These are phyloP conservation scores for Clathrospora elynae DNA, from an alignment of 2,329 filamentous ascomycete species.

Conservation along the genomic window DNA sequence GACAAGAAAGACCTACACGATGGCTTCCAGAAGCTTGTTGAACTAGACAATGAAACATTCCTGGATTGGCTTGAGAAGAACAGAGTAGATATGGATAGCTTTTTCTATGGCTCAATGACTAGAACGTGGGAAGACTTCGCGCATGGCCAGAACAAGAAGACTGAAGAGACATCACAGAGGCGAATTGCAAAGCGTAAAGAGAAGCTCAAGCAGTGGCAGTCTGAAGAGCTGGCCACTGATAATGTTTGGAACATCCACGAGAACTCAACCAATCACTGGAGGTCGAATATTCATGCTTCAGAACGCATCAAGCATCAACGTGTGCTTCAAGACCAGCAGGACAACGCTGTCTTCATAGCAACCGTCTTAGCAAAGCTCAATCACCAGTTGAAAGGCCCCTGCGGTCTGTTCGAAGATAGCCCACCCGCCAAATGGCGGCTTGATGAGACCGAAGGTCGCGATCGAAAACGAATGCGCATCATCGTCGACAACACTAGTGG, in stretches of 20 bases:
- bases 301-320: constrained; percentile 92
- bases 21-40: constrained; percentile 82
- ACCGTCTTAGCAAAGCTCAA: constrained; percentile 79
- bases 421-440: constrained; percentile 80
- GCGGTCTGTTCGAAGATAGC: constrained; percentile 75
- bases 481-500: constrained; percentile 73
- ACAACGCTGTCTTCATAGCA: constrained; percentile 78
- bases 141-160: constrained; percentile 76
- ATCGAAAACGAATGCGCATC: constrained; percentile 89
- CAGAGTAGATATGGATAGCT: constrained; percentile 73
- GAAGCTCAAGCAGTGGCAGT: constrained; percentile 78
- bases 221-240: constrained; percentile 69
- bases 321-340: constrained; percentile 88
- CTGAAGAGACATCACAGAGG: constrained; percentile 72
- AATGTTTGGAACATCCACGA: constrained; percentile 81
- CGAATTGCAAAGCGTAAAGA: constrained; percentile 79
- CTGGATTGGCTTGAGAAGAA: constrained; percentile 86
- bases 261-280: constrained; percentile 85
- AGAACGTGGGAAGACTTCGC: constrained; percentile 90
- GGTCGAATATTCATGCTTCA: constrained; percentile 90
- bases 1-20: constrained; percentile 73
- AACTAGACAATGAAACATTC: constrained; percentile 88
- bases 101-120: constrained; percentile 82
- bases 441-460: constrained; percentile 92
- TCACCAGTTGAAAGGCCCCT: constrained; percentile 75